These are phyloP conservation scores for Trametes meyenii DNA, from an alignment of 768 basidiomycete genomes.

Conservation along the genomic window DNA sequence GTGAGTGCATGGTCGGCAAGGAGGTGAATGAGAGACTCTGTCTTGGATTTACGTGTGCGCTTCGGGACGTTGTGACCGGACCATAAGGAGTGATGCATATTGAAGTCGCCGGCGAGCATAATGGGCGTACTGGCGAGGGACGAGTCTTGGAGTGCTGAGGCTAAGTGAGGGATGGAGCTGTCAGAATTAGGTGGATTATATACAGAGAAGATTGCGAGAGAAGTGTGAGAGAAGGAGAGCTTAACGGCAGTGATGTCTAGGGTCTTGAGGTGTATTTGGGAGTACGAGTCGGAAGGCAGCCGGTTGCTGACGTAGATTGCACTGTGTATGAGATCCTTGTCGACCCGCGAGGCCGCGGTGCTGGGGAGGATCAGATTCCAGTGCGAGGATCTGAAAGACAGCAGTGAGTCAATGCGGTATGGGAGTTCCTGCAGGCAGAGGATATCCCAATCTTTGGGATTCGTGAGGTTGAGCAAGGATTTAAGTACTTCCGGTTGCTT, in stretches of 20 bases:
- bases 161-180: background rate
- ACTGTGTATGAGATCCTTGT: background rate
- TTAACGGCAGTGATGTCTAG: background rate
- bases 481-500: background rate
- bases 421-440: constrained; percentile 4
- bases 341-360: background rate
- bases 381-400: background rate
- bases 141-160: background rate
- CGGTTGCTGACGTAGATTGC: constrained; percentile 9
- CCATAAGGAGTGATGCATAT: too few species aligned
- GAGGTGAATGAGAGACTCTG: too few species aligned
- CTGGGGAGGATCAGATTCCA: constrained; percentile 5
- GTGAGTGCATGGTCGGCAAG: too few species aligned
- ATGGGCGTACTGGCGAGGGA: background rate
- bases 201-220: background rate
- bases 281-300: constrained; percentile 3
- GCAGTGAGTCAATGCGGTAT: background rate
- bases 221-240: background rate
- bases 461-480: background rate
- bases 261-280: background rate
- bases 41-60: too few species aligned
- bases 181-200: constrained; percentile 5
- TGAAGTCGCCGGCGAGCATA: background rate
- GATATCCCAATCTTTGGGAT: background rate
- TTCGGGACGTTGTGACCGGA: too few species aligned